Percentiles rank a stretch among this genome's conserved stretches.
phyloP scores from a whole-genome alignment of 2,329 filamentous ascomycete genomes.

The Xylogone sp. region DNA sequence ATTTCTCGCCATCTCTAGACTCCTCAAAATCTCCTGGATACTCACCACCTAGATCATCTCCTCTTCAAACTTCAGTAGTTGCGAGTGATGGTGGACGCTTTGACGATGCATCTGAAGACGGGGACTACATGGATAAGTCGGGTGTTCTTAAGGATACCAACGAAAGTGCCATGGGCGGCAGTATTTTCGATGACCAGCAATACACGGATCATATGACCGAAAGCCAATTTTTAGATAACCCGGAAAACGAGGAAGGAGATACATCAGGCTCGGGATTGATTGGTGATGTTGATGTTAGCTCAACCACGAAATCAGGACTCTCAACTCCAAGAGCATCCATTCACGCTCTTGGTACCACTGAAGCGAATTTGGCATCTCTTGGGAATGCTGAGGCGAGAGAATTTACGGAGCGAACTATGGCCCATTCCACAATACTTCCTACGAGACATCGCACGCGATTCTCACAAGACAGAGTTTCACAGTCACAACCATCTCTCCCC shows the following conservation, averaged over 20 bases:
- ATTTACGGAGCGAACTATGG: conserved; percentile 4
- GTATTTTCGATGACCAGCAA: conserved; percentile 23
- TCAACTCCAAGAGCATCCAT: conserved; percentile 53
- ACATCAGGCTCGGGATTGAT: conserved; percentile 14
- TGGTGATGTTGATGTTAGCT: conserved; percentile 1
- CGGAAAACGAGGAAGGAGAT: conserved; percentile 28
- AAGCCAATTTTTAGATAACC: conserved; percentile 22
- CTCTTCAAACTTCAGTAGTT: conserved; percentile 14
- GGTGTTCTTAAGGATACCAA: conserved; percentile 11
- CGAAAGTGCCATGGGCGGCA: conserved; percentile 19
- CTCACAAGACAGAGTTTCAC: conserved; percentile 23
- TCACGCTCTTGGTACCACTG: conserved; percentile 22
- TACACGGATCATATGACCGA: conserved; percentile 27
- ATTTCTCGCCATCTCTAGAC: conserved; percentile 13
- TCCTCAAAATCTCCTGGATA: conserved; percentile 5
- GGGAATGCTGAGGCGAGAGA: background rate
- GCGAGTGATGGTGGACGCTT: conserved; percentile 26
- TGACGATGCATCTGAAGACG: conserved; percentile 30
- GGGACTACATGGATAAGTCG: conserved; percentile 15
- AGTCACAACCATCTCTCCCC: conserved; percentile 22
- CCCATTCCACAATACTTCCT: conserved; percentile 24
- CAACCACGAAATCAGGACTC: conserved; percentile 28
- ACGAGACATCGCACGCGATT: conserved; percentile 17
- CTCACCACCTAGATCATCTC: background rate
- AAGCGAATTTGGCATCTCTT: conserved; percentile 27